Conservation (phyloP, 805 yeast species). For the Spathaspora passalidarum region DNA sequence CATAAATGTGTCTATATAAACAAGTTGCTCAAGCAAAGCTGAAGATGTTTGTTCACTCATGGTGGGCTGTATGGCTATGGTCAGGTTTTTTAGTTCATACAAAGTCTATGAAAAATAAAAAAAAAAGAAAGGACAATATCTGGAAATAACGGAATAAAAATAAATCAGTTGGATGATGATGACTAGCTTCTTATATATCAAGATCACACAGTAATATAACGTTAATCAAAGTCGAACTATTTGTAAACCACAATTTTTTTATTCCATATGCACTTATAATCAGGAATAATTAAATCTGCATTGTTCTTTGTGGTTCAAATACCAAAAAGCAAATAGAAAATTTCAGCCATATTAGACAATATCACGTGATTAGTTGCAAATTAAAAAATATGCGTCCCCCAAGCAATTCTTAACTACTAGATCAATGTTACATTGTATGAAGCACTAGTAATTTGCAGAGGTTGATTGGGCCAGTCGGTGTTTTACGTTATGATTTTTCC, state of each 20-base stretch:
- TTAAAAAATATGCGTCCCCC: neutral
- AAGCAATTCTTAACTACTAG: neutral
- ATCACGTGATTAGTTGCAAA: neutral
- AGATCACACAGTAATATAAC: neutral
- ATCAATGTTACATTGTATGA: neutral
- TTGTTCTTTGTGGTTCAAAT: neutral
- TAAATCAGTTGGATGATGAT: neutral
- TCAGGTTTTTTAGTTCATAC: neutral
- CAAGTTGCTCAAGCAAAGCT: constrained; percentile 69
- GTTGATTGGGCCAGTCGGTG: too few relatives aligned
- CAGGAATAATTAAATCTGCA: neutral
- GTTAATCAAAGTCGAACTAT: neutral
- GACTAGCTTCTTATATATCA: neutral
- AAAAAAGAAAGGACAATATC: neutral
- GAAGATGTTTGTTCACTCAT: constrained; percentile 23
- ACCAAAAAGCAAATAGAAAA: neutral
- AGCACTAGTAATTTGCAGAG: neutral
- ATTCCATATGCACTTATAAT: too few relatives aligned
- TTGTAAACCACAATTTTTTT: neutral
- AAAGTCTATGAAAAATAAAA: neutral
- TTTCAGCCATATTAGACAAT: neutral
- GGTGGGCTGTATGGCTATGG: too few relatives aligned
- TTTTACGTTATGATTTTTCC: too few relatives aligned
- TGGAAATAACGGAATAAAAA: neutral
- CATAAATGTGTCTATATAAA: constrained; percentile 75